Base-by-base conservation (phyloP, 352 stramenopile species). In the Nothophytophthora sp. region DNA sequence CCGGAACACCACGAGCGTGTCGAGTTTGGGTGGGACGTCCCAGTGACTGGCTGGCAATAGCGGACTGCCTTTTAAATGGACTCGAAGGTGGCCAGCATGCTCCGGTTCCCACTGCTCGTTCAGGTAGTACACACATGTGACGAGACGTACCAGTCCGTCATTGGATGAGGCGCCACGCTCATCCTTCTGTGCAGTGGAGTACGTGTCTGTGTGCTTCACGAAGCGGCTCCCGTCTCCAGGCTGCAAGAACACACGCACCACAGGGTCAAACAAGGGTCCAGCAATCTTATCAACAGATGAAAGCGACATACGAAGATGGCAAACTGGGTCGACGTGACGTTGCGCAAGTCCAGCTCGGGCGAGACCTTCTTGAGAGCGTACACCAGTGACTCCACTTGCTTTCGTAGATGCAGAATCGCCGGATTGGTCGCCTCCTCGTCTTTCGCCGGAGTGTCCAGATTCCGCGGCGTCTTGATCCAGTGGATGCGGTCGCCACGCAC, bases 1-100 rank as follows among this genome's bases (percentile, higher is more conserved):
- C 34, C 88, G 81, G 64, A 99, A 98, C 20, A 98, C 53, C 3
- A 98, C 56, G 6, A 98, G 64, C 25, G 89, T 86, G 67, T 98
- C 90, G 8, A 94, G 67, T 48, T 73, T 62, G 2, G 94, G 93
- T 23, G 74, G 44, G 8, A 98, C 50, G 63, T 98, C 93, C 61
- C 69, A 90, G 6, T 65, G 48, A 27, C 23, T 50, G 20, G 33
- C 25, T 28, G 55, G 44, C 40, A 63, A 54, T 5, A 52, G 29
- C 36, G 27, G 23, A 0, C 41, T 52, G 3, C 41, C 44, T 37
- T 71, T 68, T 11, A 82, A 52, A 50, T 89, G 86, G 27, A 95
- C 56, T 6, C 88, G 77, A 36, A 95, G 67, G 8, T 83, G 65
- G 12, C 87, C 87, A 28, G 69, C 76, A 39, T 91, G 65, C 11